phyloP scores from a whole-genome alignment of 805 yeast genomes.

The Clavispora carvajalis region DNA sequence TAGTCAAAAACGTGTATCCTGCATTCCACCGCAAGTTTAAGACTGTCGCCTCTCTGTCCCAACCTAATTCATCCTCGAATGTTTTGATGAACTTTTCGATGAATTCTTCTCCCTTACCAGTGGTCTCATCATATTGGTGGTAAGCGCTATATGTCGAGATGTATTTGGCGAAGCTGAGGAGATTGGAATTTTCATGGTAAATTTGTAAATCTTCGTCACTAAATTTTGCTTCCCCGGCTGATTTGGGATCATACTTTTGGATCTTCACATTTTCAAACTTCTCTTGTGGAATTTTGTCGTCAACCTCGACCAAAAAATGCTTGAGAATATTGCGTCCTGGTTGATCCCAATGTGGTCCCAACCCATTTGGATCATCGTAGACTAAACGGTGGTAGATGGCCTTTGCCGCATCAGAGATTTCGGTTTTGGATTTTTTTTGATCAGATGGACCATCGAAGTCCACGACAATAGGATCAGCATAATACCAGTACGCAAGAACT shows the following conservation, averaged over 20 bases:
- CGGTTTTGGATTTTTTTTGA: conserved; percentile 9
- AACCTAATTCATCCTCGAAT: conserved; percentile 38
- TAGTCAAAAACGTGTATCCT: conserved; percentile 45
- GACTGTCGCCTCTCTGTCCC: conserved; percentile 35
- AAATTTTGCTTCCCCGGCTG: conserved; percentile 8
- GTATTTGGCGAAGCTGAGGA: conserved; percentile 48
- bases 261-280: conserved; percentile 36
- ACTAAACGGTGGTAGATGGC: conserved; percentile 32
- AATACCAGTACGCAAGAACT: conserved; percentile 17
- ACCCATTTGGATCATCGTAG: conserved; percentile 36
- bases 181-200: conserved; percentile 30
- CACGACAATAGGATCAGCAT: conserved; percentile 27
- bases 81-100: conserved; percentile 28
- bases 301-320: conserved; percentile 36
- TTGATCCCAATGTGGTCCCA: conserved; percentile 80
- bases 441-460: conserved; percentile 18
- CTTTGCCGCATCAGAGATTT: conserved; percentile 17
- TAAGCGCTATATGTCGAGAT: conserved; percentile 68
- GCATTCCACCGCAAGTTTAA: conserved; percentile 46
- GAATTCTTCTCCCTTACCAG: conserved; percentile 30
- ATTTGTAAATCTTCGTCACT: conserved; percentile 22
- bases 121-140: conserved; percentile 47
- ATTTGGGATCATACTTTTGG: conserved; percentile 20
- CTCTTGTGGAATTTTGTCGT: conserved; percentile 36
- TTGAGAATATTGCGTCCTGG: conserved; percentile 66